A percentile compares a stretch with the other conserved stretches of the same genome.
Conservation (phyloP, 306 rosid genomes). For the Gynostemma pentaphyllum region DNA sequence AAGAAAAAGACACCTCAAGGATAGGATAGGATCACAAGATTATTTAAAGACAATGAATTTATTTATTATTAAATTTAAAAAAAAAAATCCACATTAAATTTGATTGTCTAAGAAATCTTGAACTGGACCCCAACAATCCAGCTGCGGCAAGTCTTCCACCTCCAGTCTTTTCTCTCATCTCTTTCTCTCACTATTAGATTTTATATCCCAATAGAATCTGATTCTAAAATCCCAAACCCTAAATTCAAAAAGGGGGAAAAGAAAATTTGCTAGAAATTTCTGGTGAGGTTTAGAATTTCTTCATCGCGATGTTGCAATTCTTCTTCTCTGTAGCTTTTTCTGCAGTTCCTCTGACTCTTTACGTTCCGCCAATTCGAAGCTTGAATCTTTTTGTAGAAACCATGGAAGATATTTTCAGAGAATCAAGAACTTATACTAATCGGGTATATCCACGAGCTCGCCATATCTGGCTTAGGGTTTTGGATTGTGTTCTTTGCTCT, state of each 20-base stretch:
- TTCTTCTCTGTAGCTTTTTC: conserved; percentile 74
- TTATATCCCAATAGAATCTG: too few species aligned
- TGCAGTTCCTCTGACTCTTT: conserved; percentile 64
- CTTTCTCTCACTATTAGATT: too few species aligned
- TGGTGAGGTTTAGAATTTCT: not conserved
- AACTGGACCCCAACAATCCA: too few species aligned
- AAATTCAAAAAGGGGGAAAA: too few species aligned
- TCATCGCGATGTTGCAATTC: conserved; percentile 32
- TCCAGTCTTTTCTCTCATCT: too few species aligned
- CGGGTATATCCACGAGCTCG: conserved; percentile 54
- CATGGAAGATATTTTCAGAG: conserved; percentile 45
- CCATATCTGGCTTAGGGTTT: conserved; percentile 46
- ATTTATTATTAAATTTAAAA: too few species aligned
- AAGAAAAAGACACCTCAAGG: too few species aligned
- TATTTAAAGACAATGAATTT: too few species aligned
- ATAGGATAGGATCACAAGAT: too few species aligned
- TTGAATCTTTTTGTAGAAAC: conserved; percentile 58
- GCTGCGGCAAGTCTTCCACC: too few species aligned
- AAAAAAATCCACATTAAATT: too few species aligned
- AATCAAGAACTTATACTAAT: conserved; percentile 31
- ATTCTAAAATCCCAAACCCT: not conserved
- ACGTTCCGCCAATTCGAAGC: conserved; percentile 72
- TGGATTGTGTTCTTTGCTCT: conserved; percentile 56
- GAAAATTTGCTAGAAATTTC: not conserved
- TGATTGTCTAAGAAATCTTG: too few species aligned